A percentile compares a stretch with the other conserved stretches of the same genome.
Conservation (phyloP, 768 basidiomycete species). For the Russula sp. region DNA sequence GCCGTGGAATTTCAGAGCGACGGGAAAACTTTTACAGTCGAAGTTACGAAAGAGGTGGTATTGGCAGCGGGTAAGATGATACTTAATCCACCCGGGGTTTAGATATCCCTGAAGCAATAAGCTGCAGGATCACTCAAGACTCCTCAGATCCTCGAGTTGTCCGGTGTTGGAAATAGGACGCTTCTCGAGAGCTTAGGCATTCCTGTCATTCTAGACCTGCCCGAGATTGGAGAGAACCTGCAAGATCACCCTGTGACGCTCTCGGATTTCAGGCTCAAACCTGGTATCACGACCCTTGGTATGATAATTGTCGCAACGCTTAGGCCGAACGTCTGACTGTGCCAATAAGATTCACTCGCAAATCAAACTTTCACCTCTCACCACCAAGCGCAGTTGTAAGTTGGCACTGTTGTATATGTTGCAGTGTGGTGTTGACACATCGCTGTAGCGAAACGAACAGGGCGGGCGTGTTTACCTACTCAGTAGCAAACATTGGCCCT, state of each 20-base stretch:
- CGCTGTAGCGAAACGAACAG: slow-evolving; percentile 3
- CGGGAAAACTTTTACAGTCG: slow-evolving; percentile 11
- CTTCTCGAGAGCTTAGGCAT: slow-evolving; percentile 16
- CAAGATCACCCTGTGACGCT: slow-evolving; percentile 21
- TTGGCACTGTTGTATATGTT: not conserved
- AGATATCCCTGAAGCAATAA: not conserved
- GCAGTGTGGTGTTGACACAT: not conserved
- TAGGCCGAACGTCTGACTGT: not conserved
- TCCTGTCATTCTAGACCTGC: slow-evolving; percentile 19
- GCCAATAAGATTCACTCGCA: slow-evolving; percentile 9
- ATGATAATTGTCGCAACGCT: not conserved
- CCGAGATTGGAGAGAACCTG: slow-evolving; percentile 20
- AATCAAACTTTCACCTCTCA: slow-evolving; percentile 14
- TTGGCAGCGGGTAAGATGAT: slow-evolving; percentile 10
- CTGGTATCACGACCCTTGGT: slow-evolving; percentile 18
- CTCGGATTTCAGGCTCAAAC: slow-evolving; percentile 16
- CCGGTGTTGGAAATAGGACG: slow-evolving; percentile 15
- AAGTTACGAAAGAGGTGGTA: slow-evolving; percentile 15
- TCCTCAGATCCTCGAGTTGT: slow-evolving; percentile 21
- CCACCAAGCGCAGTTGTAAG: slow-evolving; percentile 15
- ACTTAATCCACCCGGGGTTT: not conserved
- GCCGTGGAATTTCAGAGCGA: slow-evolving; percentile 13
- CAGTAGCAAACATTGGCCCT: slow-evolving; percentile 11
- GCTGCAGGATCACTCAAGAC: slow-evolving; percentile 18
- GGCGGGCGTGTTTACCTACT: slow-evolving; percentile 16